Evolutionary conservation across 148 eudicot species (phyloP), one percentile per base, ranked within the genome.

Genomic region (Dianthus caryophyllus): DNA sequence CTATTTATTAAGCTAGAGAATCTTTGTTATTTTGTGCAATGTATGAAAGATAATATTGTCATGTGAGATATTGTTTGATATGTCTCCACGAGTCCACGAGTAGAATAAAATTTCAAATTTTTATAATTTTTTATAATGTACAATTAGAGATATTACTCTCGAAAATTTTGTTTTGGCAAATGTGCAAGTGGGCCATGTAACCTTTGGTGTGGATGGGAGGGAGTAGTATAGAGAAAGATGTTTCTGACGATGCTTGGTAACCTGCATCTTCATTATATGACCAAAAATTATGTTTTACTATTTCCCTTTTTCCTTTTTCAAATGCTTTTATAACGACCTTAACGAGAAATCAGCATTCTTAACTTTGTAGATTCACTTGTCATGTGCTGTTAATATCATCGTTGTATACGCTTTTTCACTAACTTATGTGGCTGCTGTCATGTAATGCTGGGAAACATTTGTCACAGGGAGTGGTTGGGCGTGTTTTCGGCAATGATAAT

Each of bases 381-480:
- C 41, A 31, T 58, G 64, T 29, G 61, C 5, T 73, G 10, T 31
- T 39, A n/a, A 17, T 53, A 36, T 61, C 25, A 12, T 12, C 29
- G 16, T 74, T 41, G 44, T 41, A 6, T 53, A 29, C 7, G 14
- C 14, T 33, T 30, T 44, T 55, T 17, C 11, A 21, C 46, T 54
- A 22, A 49, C 14, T 60, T 22, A 14, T 50, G 22, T 43, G 43
- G 22, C 60, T 60, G 21, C 9, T 22, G 16, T 29, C 8, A 29
- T 33, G 2, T 58, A n/a, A 64, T 27, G 59, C 56, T 8, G 5
- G 50, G 11, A 15, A 46, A 62, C 50, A 67, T 65, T 77, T 76
- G 5, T 57, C 41, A 71, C 95, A 94, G 86, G 98, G 92, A 61
- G 90, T 87, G 63, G 97, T 94, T 67, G 96, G 92, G 52, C 95